These are phyloP conservation scores for Wickerhamomyces tratensis DNA, from an alignment of 805 yeast species.

Conservation along the genomic window DNA sequence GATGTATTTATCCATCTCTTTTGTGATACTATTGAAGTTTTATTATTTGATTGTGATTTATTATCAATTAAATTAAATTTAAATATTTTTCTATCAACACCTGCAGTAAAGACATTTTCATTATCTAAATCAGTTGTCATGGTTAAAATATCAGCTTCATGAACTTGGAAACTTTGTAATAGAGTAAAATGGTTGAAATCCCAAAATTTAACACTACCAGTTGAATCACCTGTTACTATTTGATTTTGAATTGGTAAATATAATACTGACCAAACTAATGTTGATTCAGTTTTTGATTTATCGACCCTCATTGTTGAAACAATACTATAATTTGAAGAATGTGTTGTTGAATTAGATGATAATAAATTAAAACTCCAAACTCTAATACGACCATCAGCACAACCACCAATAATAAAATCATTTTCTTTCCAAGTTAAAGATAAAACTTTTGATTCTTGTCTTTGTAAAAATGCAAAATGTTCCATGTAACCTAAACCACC, in stretches of 20 bases:
- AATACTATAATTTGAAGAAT: conserved; percentile 50
- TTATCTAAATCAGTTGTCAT: conserved; percentile 52
- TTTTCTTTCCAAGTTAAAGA: conserved; percentile 68
- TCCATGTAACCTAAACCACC: conserved; percentile 83
- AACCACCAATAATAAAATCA: conserved; percentile 74
- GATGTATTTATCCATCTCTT: conserved; percentile 67
- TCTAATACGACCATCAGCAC: conserved; percentile 88
- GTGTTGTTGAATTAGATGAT: conserved; percentile 21
- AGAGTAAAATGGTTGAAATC: conserved; percentile 69
- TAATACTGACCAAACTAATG: conserved; percentile 82
- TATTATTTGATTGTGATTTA: conserved; percentile 5
- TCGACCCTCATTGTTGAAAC: conserved; percentile 86
- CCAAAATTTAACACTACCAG: conserved; percentile 93
- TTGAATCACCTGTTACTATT: conserved; percentile 92
- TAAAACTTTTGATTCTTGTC: conserved; percentile 77
- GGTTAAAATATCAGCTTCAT: conserved; percentile 86
- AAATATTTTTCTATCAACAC: conserved; percentile 87
- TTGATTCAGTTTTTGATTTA: conserved; percentile 73
- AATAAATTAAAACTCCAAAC: conserved; percentile 48
- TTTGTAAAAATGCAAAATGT: conserved; percentile 63
- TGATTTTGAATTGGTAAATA: conserved; percentile 57
- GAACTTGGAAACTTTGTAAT: conserved; percentile 71
- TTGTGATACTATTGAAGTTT: conserved; percentile 29
- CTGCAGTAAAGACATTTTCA: conserved; percentile 70
- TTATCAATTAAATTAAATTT: conserved; percentile 38